Conservation (phyloP, 2,329 filamentous ascomycete species). For the Neofusicoccum kwambonambiense region DNA sequence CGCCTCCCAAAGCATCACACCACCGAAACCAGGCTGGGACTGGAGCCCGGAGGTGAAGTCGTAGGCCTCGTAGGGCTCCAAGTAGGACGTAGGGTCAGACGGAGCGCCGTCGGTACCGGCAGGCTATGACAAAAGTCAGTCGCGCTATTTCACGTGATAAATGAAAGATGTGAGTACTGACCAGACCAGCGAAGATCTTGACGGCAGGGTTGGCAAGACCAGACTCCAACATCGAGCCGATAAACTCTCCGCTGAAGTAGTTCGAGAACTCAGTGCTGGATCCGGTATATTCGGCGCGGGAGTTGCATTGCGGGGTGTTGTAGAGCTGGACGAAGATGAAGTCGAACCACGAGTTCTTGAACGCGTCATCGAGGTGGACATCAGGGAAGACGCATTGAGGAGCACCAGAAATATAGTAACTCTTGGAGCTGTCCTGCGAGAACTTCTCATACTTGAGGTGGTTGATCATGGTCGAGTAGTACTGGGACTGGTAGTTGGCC, state of each 20-base stretch:
- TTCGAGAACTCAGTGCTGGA: constrained; percentile 26
- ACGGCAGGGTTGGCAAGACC: constrained; percentile 42
- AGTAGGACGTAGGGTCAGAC: constrained; percentile 42
- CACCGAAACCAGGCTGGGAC: constrained; percentile 50
- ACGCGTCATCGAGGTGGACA: constrained; percentile 56
- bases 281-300: constrained; percentile 39
- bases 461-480: constrained; percentile 50
- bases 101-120: constrained; percentile 28
- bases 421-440: constrained; percentile 39
- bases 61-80: constrained; percentile 47
- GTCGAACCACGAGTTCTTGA: constrained; percentile 53
- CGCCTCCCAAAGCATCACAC: constrained; percentile 61
- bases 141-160: neutral
- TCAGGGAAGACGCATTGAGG: constrained; percentile 70
- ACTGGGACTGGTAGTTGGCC: constrained; percentile 35
- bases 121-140: constrained; percentile 14
- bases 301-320: constrained; percentile 57
- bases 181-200: constrained; percentile 56
- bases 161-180: neutral
- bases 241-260: constrained; percentile 51
- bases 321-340: constrained; percentile 66
- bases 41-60: constrained; percentile 43
- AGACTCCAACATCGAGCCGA: constrained; percentile 25
- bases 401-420: constrained; percentile 63
- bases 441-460: constrained; percentile 45